Conservation (phyloP, 2,329 filamentous ascomycete species). For the Mycosphaerelloides madeirae region DNA sequence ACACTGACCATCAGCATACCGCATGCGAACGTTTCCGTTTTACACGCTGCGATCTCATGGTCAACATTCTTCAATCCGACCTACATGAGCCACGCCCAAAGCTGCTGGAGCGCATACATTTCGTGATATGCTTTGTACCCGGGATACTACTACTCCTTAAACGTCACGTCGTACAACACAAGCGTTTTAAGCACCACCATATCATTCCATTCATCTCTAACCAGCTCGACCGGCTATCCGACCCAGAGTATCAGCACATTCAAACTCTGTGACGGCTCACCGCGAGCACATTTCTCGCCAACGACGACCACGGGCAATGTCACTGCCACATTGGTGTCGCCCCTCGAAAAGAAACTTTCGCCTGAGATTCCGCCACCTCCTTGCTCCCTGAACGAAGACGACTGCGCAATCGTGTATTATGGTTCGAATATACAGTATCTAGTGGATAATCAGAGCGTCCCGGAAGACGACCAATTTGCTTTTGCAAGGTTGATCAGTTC, state of each 20-base stretch:
- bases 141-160: neutral
- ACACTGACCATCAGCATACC: neutral
- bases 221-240: slow-evolving; percentile 7
- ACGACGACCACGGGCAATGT: slow-evolving; percentile 4
- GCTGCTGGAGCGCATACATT: slow-evolving; percentile 9
- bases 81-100: slow-evolving; percentile 5
- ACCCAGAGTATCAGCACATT: slow-evolving; percentile 7
- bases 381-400: slow-evolving; percentile 8
- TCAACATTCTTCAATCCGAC: neutral
- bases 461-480: slow-evolving; percentile 7
- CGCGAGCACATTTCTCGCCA: slow-evolving; percentile 13
- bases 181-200: too few relatives aligned
- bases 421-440: slow-evolving; percentile 11
- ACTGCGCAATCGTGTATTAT: slow-evolving; percentile 18
- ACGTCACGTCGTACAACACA: slow-evolving; percentile 1
- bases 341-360: slow-evolving; percentile 2
- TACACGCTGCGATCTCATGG: neutral
- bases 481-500: slow-evolving; percentile 1
- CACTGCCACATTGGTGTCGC: neutral
- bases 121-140: slow-evolving; percentile 5
- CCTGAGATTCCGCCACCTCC: slow-evolving; percentile 1
- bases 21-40: neutral
- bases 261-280: slow-evolving; percentile 19
- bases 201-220: too few relatives aligned
- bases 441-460: too few relatives aligned